A percentile compares a stretch with the other conserved stretches of the same genome.
These are phyloP conservation scores for Aspergillus egyptiacus DNA, from an alignment of 495 filamentous ascomycete species.

Conservation along the genomic window DNA sequence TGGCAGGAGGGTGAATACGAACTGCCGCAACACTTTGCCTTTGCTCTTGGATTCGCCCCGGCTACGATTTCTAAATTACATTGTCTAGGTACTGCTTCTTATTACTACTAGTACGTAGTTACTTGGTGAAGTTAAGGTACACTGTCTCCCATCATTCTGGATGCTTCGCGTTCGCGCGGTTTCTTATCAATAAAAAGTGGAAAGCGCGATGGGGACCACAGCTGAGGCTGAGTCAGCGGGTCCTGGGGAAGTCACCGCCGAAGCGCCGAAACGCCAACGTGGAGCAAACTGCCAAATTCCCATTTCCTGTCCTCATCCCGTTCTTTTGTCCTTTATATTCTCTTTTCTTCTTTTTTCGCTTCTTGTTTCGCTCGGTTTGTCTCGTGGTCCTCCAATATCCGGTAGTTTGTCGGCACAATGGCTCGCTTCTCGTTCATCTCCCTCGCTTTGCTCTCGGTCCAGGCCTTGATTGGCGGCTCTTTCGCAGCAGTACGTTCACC, in stretches of 20 bases:
- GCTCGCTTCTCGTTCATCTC: slow-evolving; percentile 65
- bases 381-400: slow-evolving; percentile 13
- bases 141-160: too few species aligned
- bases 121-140: too few species aligned
- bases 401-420: slow-evolving; percentile 46
- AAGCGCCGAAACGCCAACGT: slow-evolving; percentile 20
- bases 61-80: too few species aligned
- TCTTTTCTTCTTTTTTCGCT: slow-evolving; percentile 13
- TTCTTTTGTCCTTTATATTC: slow-evolving; percentile 4
- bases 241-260: slow-evolving; percentile 1
- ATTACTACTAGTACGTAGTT: too few species aligned
- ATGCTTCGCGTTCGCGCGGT: slow-evolving; percentile 14
- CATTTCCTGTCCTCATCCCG: background rate
- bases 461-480: slow-evolving; percentile 56
- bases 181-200: slow-evolving; percentile 4
- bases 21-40: background rate
- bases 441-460: slow-evolving; percentile 64
- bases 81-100: too few species aligned
- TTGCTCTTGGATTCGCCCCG: too few species aligned
- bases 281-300: slow-evolving; percentile 16
- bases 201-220: slow-evolving; percentile 6
- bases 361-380: too few species aligned
- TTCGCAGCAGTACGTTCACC: slow-evolving; percentile 53
- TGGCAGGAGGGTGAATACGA: background rate
- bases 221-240: slow-evolving; percentile 13